Percentiles rank a stretch among this genome's conserved stretches.
phyloP scores from a whole-genome alignment of 345 rosid species.

The Populus ilicifolia region DNA sequence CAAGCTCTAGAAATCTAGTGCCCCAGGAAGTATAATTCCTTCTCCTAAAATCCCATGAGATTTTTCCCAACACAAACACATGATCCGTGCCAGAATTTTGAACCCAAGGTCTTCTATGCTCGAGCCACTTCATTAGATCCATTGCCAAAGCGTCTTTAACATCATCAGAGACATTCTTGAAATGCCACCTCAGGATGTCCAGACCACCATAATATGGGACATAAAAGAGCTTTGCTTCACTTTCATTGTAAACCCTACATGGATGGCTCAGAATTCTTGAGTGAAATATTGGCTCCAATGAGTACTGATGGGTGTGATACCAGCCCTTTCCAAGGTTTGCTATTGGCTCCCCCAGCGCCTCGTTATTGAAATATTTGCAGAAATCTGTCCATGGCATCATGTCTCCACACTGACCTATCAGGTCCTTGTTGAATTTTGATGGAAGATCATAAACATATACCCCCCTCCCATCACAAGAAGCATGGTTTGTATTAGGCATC shows the following conservation, averaged over 20 bases:
- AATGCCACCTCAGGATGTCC: slow-evolving; percentile 85
- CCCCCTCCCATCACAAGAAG: slow-evolving; percentile 49
- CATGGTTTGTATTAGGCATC: slow-evolving; percentile 20
- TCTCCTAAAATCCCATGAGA: slow-evolving; percentile 93
- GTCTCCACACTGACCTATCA: slow-evolving; percentile 63
- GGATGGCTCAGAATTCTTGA: slow-evolving; percentile 65
- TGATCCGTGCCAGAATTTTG: slow-evolving; percentile 66
- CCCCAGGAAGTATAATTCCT: slow-evolving; percentile 56
- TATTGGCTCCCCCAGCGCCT: slow-evolving; percentile 58
- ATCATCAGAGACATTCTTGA: slow-evolving; percentile 69
- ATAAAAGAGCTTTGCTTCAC: slow-evolving; percentile 66
- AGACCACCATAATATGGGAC: slow-evolving; percentile 81
- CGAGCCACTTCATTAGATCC: slow-evolving; percentile 73
- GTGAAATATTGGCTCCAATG: slow-evolving; percentile 79
- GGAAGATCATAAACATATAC: slow-evolving; percentile 74
- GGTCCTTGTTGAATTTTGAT: slow-evolving; percentile 71
- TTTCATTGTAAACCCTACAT: slow-evolving; percentile 64
- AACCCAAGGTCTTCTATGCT: slow-evolving; percentile 48
- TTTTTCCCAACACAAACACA: slow-evolving; percentile 77
- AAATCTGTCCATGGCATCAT: slow-evolving; percentile 74
- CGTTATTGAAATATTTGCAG: slow-evolving; percentile 53
- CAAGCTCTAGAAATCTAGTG: slow-evolving; percentile 51
- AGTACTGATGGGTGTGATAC: slow-evolving; percentile 69
- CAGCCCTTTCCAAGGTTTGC: slow-evolving; percentile 56
- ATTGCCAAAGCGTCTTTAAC: slow-evolving; percentile 51